Conservation (phyloP, 192 early-diverging fungal species). For the Lobosporangium transversale region DNA sequence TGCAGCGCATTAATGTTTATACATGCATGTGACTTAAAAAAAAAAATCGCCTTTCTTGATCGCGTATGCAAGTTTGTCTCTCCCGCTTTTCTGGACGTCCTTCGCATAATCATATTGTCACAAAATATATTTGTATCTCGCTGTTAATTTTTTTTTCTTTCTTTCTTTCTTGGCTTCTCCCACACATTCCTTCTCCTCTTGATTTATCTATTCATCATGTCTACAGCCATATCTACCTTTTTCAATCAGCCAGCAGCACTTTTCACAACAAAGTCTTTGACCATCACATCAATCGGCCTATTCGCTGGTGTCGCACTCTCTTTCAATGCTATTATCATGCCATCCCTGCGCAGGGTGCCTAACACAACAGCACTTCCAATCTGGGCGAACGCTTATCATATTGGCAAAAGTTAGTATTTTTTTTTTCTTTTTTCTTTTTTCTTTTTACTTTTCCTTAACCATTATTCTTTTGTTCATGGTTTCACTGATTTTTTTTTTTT, state of each 20-base stretch:
- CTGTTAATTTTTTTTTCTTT: constrained; percentile 8
- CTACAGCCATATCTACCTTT: not conserved
- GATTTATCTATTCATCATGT: not conserved
- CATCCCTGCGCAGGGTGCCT: constrained; percentile 8
- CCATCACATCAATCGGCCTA: constrained; percentile 32
- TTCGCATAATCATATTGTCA: no score
- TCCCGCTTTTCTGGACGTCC: no score
- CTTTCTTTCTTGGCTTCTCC: not conserved
- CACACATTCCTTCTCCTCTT: not conserved
- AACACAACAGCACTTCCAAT: constrained; percentile 11
- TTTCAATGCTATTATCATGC: constrained; percentile 31
- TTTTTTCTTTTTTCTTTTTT: no score
- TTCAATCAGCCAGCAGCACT: not conserved
- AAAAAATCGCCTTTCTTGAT: no score
- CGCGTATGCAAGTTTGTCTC: no score
- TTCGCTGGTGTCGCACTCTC: constrained; percentile 22
- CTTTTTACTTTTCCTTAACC: not conserved
- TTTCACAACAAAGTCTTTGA: not conserved
- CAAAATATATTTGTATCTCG: no score
- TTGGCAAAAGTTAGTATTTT: constrained; percentile 5
- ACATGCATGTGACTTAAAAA: no score
- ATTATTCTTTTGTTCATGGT: not conserved
- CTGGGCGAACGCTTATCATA: constrained; percentile 24
- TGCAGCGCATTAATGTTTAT: no score
- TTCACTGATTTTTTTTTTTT: not conserved